Evolutionary conservation across 768 basidiomycete genomes (phyloP).

Genomic region (Asterophora lycoperdoides): DNA sequence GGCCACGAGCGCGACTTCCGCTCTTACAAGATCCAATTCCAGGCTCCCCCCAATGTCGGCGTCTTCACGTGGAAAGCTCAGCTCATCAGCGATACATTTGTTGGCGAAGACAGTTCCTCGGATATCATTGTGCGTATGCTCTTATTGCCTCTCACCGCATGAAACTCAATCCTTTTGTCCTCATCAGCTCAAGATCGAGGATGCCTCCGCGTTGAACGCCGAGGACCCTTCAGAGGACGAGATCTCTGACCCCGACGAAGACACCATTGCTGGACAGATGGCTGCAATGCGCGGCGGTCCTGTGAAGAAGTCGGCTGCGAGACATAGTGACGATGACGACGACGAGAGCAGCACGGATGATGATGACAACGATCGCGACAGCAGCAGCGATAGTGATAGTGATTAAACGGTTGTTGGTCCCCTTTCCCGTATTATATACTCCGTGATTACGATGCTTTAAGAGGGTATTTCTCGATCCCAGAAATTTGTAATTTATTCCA

Average conservation of each 20-base stretch:
- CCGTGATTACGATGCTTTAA: neutral
- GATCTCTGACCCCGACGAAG: constrained; percentile 97
- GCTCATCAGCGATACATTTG: constrained; percentile 82
- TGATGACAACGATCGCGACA: constrained; percentile 44
- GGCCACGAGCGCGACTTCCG: constrained; percentile 59
- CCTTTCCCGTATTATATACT: constrained; percentile 4
- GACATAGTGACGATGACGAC: constrained; percentile 53
- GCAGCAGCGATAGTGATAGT: constrained; percentile 42
- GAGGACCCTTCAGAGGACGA: constrained; percentile 79
- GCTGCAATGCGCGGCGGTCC: constrained; percentile 87
- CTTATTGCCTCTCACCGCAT: neutral
- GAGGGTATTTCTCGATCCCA: constrained; percentile 17
- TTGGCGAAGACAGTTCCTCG: constrained; percentile 70
- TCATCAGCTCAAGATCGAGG: constrained; percentile 77
- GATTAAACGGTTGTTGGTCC: constrained; percentile 32
- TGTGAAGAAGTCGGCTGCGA: constrained; percentile 57
- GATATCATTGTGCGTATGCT: constrained; percentile 63
- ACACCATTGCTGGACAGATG: constrained; percentile 96
- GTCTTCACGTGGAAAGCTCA: constrained; percentile 87
- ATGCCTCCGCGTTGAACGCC: constrained; percentile 49
- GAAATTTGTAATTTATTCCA: constrained; percentile 14
- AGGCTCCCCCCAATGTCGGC: constrained; percentile 82
- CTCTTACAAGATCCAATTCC: constrained; percentile 90
- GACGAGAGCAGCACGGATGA: constrained; percentile 50
- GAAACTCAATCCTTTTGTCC: constrained; percentile 9